Percentiles rank a stretch among this genome's conserved stretches.
These are phyloP conservation scores for Gastrolobium bilobum DNA, from an alignment of 306 rosid species.

Conservation along the genomic window DNA sequence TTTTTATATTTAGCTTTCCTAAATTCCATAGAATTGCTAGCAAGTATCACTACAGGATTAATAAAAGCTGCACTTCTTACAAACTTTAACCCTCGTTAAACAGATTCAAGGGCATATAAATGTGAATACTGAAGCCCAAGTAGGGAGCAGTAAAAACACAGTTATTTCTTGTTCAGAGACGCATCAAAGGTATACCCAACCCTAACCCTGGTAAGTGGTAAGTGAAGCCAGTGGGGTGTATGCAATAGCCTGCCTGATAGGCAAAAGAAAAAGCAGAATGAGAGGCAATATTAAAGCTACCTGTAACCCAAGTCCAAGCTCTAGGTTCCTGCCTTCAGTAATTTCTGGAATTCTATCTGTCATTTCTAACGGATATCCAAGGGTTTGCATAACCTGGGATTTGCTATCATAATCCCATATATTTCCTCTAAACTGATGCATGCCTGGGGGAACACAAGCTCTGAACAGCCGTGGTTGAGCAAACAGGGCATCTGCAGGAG, in stretches of 20 bases:
- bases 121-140: neutral
- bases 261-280: constrained; percentile 32
- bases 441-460: constrained; percentile 96
- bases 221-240: constrained; percentile 18
- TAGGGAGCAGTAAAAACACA: neutral
- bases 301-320: constrained; percentile 96
- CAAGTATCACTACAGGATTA: neutral
- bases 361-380: constrained; percentile 77
- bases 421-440: constrained; percentile 94
- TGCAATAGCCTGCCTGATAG: neutral
- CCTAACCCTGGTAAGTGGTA: neutral
- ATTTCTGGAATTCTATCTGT: constrained; percentile 74
- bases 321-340: constrained; percentile 79
- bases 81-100: constrained; percentile 19
- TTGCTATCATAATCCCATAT: constrained; percentile 88
- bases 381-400: constrained; percentile 71
- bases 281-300: constrained; percentile 51
- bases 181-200: neutral
- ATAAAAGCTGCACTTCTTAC: neutral
- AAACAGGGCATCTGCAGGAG: constrained; percentile 96
- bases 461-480: constrained; percentile 91
- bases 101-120: neutral
- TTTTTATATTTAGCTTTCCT: neutral
- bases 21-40: constrained; percentile 2
- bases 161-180: neutral